Base-by-base conservation (phyloP, 768 basidiomycete genomes). In the Hypholoma sublateritium region DNA sequence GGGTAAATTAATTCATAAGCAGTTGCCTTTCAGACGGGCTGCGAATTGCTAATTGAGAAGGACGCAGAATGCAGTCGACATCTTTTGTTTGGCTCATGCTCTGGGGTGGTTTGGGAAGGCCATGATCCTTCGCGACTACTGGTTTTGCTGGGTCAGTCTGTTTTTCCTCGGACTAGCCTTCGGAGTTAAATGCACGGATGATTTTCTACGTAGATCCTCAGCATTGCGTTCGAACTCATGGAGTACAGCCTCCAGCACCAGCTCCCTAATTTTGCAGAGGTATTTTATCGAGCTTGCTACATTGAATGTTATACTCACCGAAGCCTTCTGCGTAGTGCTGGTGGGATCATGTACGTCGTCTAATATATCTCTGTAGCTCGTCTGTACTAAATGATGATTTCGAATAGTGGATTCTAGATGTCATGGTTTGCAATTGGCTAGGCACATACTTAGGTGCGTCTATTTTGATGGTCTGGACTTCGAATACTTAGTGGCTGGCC, bases 21-120 rank as follows among this genome's bases (percentile, higher is more conserved):
- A 28, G 7, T 19, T 39, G 14, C n/a, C 32, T 50, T 50, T 11
- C 24, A 50, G 25, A 17, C 36, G 21, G 22, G 39, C 48, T 39
- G n/a, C 7, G 11, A 41, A 32, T 36, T 49, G 44, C 51, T 56
- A 48, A 64, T 37, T 55, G 49, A 42, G 41, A 49, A 22, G 28
- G 49, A 42, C 50, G 41, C 60, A 93, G 89, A 81, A 88, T 65
- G 89, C 92, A 4, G 69, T 95, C 28, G 92, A 95, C 67, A 87
- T 93, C 53, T 95, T 95, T 68, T 93, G 91, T 65, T 62, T 94
- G 16, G 92, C 92, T 25, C 92, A 95, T 69, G 74, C 91, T 37
- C 68, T 94, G 47, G 92, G 92, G 5, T 95, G 92, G 92, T 94
- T 92, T 68, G 91, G 92, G 42, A 95, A 95, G 70, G 92, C 93